Conservation (phyloP, 108 stramenopile species). For the Cyclostephanos invisitatus region DNA sequence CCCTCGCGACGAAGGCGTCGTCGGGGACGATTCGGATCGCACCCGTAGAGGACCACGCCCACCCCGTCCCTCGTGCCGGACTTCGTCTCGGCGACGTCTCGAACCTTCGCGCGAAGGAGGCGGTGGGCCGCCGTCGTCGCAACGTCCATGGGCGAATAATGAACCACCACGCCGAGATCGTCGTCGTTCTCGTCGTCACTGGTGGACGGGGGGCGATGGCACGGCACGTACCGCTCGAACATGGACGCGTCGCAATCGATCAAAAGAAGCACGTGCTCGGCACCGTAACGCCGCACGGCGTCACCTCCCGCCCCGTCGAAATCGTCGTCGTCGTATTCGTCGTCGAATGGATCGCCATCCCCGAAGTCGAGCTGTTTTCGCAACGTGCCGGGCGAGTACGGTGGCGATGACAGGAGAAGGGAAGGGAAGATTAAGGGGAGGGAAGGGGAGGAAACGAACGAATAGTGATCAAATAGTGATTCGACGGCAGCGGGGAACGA, state of each 20-base stretch:
- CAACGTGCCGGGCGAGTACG: too few species aligned
- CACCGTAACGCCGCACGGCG: constrained; percentile 30
- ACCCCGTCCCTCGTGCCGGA: constrained; percentile 74
- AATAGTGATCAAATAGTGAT: background rate
- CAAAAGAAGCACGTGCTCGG: constrained; percentile 63
- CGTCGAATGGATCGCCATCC: constrained; percentile 23
- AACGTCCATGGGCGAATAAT: constrained; percentile 54
- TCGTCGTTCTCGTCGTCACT: constrained; percentile 11
- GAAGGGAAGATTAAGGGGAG: background rate
- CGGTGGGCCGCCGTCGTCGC: constrained; percentile 47
- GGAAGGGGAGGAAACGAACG: too few species aligned
- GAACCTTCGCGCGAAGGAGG: constrained; percentile 50
- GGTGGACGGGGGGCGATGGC: background rate
- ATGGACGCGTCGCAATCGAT: constrained; percentile 66
- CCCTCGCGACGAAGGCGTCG: background rate
- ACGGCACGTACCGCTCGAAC: constrained; percentile 50
- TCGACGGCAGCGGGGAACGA: background rate
- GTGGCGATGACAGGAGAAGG: background rate
- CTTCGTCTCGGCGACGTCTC: constrained; percentile 57
- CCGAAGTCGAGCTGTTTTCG: constrained; percentile 46
- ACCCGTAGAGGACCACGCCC: constrained; percentile 58
- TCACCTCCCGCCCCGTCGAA: constrained; percentile 5
- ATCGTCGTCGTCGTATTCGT: constrained; percentile 18
- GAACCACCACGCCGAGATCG: background rate
- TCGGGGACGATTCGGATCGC: constrained; percentile 28